Evolutionary conservation across 1,284 basidiomycete genomes (phyloP), one percentile per base, ranked within the genome.

Genomic region (Golubevia sp.): DNA sequence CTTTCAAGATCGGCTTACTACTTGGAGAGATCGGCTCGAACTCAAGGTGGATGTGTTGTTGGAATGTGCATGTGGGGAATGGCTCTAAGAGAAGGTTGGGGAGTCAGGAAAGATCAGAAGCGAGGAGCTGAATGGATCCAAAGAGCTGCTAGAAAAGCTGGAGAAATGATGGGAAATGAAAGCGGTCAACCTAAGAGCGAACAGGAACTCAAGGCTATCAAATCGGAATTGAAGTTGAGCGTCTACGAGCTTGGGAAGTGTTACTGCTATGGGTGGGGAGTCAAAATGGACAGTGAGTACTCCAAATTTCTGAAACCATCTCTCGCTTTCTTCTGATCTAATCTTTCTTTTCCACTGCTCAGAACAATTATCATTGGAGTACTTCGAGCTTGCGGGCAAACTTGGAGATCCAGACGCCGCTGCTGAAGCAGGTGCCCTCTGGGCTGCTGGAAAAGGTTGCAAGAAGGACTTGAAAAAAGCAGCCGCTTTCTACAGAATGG

Each of bases 41-140:
- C 76, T n/a, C 75, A 79, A 23, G 77, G 77, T 44, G 77, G 77
- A 4, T 79, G 77, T 59, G 77, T 77, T 5, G 77, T 79, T 7
- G 77, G 77, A 0, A 79, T 79, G 77, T 79, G 77, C 56, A 79
- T 79, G 77, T 79, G 75, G 60, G 77, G 77, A 48, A 77, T 79
- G 77, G 72, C 77, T 2, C 59, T 79, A 7, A 68, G 77, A 27
- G 77, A 79, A 63, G 77, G 77, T 3, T 79, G 77, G 77, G 77
- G 77, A 3, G 77, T 74, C 5, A 65, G 76, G 3, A 79, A 79
- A 57, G 77, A 79, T 44, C 77, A 69, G 1, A 57, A 49, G 11
- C 70, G 71, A 57, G 77, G 77, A 1, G 77, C 78, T 48, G 68
- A 74, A 24, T 79, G 77, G 77, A 79, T 79, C 56, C 72, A 73